Base-by-base conservation (phyloP, 306 rosid genomes). In the Oemleria cerasiformis region DNA sequence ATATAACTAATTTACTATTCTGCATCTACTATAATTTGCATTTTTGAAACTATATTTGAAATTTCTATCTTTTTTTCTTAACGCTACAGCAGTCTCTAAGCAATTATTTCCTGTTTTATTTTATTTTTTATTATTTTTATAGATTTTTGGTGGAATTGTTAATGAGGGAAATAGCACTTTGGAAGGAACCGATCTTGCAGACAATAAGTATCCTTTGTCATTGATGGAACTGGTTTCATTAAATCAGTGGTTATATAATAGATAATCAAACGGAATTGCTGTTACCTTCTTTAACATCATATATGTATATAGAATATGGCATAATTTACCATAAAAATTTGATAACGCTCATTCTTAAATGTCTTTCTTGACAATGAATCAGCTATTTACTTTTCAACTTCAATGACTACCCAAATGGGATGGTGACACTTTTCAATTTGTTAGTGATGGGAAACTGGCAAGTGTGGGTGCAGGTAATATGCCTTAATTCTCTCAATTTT, bases 391-490 rank as follows among this genome's bases (percentile, higher is more conserved):
- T 94, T 77, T 91, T 91, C 77, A 94, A 94, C 81, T 94, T 94
- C 77, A 94, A 94, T 69, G 99, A 94, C 74, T 94, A 85, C 70
- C 97, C 99, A 6, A 94, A 89, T 78, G 99, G 99, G 67, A 91
- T 94, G 96, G 99, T 94, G 90, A 87, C 99, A 58, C 97, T 94
- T 68, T 94, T 91, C 92, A 94, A 94, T 86, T 85, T 91, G 79
- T 78, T 94, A 12, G 99, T 94, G 86, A 71, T 80, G 84, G 96
- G 88, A 69, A 81, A 87, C 71, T 94, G 99, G 97, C 90, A 86
- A 3, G 42, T 16, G 51, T 85, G 96, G 91, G 86, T 89, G 91
- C 85, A 88, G 96, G 99, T 94, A 90, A 43, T 55, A 68, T 71
- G 74, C 60, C 19, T 58, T 78, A 51, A 17, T 60, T 63, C 67